These are phyloP conservation scores for Taphrina confusa DNA, from an alignment of 1,139 yeast species.

Conservation along the genomic window DNA sequence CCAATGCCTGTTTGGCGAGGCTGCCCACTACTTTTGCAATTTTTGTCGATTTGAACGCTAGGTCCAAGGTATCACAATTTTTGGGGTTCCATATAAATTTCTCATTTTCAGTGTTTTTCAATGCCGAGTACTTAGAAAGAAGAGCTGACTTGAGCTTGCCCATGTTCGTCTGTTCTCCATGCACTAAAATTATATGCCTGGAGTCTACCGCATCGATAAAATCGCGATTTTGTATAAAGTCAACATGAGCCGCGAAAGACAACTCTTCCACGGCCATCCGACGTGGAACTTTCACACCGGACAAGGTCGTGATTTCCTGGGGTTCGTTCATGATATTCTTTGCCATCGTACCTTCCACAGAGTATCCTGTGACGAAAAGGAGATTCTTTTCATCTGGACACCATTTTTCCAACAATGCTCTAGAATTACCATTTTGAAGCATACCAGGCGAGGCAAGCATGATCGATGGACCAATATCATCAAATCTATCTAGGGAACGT, in stretches of 20 bases:
- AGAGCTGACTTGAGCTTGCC: conserved; percentile 93
- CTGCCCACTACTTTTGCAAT: conserved; percentile 56
- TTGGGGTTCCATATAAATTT: conserved; percentile 91
- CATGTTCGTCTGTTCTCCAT: conserved; percentile 98
- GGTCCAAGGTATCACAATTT: conserved; percentile 76
- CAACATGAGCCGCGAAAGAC: conserved; percentile 98
- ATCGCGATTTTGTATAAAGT: conserved; percentile 86
- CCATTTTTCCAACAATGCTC: conserved; percentile 92
- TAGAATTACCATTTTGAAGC: conserved; percentile 92
- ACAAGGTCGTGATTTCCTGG: conserved; percentile 71
- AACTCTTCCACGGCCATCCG: conserved; percentile 89
- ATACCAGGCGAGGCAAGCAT: conserved; percentile 97
- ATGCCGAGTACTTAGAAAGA: conserved; percentile 75
- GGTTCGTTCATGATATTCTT: conserved; percentile 87
- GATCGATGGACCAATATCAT: conserved; percentile 93
- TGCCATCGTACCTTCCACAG: conserved; percentile 98
- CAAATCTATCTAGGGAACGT: conserved; percentile 76
- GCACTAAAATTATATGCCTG: conserved; percentile 67
- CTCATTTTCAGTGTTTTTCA: conserved; percentile 85
- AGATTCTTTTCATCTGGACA: conserved; percentile 93
- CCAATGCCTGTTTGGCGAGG: conserved; percentile 38
- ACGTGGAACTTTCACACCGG: conserved; percentile 73
- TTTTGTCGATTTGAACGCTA: conserved; percentile 79
- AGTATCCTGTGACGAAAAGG: conserved; percentile 88
- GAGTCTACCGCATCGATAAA: conserved; percentile 89